Conservation (phyloP, 495 filamentous ascomycete genomes). For the Amorphotheca resinae region DNA sequence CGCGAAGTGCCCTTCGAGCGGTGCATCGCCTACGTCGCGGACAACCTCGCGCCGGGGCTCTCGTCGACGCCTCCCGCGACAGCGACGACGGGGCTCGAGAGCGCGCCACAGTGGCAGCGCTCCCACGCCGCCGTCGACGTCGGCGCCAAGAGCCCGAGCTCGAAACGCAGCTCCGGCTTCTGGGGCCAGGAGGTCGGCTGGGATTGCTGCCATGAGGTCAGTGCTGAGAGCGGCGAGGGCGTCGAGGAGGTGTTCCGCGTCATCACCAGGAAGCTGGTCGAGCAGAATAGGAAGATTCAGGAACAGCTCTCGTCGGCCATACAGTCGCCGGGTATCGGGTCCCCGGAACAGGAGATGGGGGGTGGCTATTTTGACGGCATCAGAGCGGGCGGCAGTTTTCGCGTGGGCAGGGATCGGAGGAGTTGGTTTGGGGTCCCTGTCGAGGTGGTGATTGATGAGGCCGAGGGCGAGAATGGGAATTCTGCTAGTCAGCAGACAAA, state of each 20-base stretch:
- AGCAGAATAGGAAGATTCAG: conserved; percentile 66
- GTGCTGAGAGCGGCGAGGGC: conserved; percentile 85
- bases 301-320: conserved; percentile 24
- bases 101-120: conserved; percentile 12
- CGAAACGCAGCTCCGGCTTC: conserved; percentile 71
- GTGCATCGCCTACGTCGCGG: conserved; percentile 88
- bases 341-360: conserved; percentile 7
- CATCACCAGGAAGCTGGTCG: conserved; percentile 86
- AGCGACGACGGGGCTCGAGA: conserved; percentile 25
- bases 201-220: conserved; percentile 96
- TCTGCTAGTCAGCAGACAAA: conserved; percentile 21
- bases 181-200: conserved; percentile 89
- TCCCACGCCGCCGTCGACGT: conserved; percentile 2
- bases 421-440: conserved; percentile 50
- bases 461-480: conserved; percentile 21
- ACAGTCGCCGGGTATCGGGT: conserved; percentile 22
- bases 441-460: conserved; percentile 26
- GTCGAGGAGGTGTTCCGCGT: conserved; percentile 96
- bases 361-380: conserved; percentile 34
- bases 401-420: conserved; percentile 47
- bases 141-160: conserved; percentile 51
- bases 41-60: conserved; percentile 62
- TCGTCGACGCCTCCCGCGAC: conserved; percentile 54
- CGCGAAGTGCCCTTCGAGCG: conserved; percentile 84
- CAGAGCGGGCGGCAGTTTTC: conserved; percentile 40